Conservation (phyloP, 78 protist species). For the Creolimax fragrantissima region DNA sequence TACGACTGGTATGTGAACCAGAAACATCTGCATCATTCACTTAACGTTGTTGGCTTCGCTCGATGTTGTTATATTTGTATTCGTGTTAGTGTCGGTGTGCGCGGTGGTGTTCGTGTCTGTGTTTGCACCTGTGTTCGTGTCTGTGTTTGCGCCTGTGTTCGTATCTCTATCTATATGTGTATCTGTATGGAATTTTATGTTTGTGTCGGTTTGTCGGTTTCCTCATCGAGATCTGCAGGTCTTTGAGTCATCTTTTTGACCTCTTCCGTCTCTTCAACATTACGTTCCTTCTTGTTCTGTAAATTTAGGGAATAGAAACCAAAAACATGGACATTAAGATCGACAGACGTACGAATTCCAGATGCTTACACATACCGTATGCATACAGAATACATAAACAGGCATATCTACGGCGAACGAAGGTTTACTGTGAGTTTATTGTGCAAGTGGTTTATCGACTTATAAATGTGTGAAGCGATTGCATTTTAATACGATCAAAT, state of each 20-base stretch:
- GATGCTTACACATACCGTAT: neutral
- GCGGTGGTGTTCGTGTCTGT: no score
- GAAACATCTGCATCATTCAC: no score
- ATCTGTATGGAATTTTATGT: neutral
- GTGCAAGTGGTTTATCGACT: neutral
- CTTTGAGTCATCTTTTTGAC: neutral
- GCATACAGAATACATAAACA: neutral
- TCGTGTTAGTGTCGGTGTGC: no score
- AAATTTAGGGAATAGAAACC: neutral
- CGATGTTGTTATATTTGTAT: no score
- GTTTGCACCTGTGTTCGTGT: no score
- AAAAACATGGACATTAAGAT: neutral
- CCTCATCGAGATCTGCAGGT: neutral
- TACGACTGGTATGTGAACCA: no score
- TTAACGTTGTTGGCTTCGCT: no score
- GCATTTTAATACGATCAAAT: no score
- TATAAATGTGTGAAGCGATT: neutral
- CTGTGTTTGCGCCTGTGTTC: no score
- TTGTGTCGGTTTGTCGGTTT: neutral
- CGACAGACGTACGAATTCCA: neutral
- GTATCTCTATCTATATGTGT: no score
- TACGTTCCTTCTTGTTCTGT: neutral
- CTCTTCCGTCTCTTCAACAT: neutral
- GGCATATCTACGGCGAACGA: neutral
- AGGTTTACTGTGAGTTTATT: no score